Evolutionary conservation across 1,284 basidiomycete species (phyloP).

Genomic region (Somion occarium): DNA sequence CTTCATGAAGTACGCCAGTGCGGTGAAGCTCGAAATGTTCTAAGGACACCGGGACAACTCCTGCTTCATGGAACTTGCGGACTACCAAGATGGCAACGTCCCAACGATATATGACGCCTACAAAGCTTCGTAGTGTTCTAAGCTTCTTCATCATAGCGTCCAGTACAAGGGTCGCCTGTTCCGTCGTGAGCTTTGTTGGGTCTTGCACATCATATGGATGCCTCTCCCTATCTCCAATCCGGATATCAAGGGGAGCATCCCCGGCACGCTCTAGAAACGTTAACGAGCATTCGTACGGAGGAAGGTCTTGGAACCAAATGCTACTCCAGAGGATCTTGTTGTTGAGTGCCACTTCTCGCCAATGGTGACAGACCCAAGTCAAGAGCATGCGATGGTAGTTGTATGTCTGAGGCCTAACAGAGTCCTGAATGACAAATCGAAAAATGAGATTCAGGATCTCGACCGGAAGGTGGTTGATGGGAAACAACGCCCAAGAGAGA

Average conservation of each 20-base stretch:
- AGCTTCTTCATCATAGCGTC: constrained; percentile 43
- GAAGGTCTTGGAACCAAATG: constrained; percentile 44
- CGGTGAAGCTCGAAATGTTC: constrained; percentile 60
- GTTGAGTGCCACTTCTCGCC: constrained; percentile 18
- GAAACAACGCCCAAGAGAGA: constrained; percentile 44
- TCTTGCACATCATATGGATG: neutral
- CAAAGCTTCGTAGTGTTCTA: constrained; percentile 48
- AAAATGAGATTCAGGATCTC: constrained; percentile 65
- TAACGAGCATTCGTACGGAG: constrained; percentile 44
- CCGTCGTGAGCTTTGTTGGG: constrained; percentile 31
- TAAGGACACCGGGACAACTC: constrained; percentile 35
- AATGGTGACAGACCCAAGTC: constrained; percentile 54
- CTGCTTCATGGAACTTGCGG: constrained; percentile 35
- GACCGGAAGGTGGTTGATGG: constrained; percentile 52
- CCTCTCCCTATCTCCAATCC: constrained; percentile 32
- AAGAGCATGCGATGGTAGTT: constrained; percentile 39
- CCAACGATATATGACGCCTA: constrained; percentile 49
- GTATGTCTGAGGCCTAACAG: constrained; percentile 28
- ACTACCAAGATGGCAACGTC: constrained; percentile 44
- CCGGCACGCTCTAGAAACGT: constrained; percentile 52
- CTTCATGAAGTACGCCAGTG: constrained; percentile 19
- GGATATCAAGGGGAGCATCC: constrained; percentile 46
- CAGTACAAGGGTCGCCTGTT: constrained; percentile 41
- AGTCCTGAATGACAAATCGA: constrained; percentile 47
- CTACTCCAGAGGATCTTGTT: constrained; percentile 21